Evolutionary conservation across 2,329 filamentous ascomycete genomes (phyloP).

Genomic region (Xylaria sp.): DNA sequence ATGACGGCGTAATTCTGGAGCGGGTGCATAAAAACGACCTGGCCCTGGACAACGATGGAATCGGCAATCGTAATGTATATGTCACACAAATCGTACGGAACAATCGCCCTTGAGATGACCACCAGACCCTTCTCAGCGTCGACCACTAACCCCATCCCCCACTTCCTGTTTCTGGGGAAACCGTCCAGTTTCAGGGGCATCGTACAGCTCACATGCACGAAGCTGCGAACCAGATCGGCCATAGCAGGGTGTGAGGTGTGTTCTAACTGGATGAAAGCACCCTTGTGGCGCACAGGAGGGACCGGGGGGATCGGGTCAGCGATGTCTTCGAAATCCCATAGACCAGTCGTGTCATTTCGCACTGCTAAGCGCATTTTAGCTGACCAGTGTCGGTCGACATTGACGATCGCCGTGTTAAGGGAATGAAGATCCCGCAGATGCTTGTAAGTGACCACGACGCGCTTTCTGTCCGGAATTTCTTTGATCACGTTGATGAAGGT

Average conservation of each 20-base stretch:
- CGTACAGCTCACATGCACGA: conserved; percentile 88
- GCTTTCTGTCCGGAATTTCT: conserved; percentile 76
- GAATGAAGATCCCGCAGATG: conserved; percentile 95
- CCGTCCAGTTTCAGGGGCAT: conserved; percentile 97
- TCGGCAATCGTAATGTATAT: conserved; percentile 96
- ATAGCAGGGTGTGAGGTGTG: conserved; percentile 86
- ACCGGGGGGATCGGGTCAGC: conserved; percentile 78
- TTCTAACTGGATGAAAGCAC: conserved; percentile 89
- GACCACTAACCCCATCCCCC: conserved; percentile 95
- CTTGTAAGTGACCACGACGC: conserved; percentile 93
- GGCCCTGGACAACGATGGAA: conserved; percentile 90
- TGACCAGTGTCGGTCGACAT: conserved; percentile 94
- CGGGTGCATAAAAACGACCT: conserved; percentile 93
- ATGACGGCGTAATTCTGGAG: conserved; percentile 96
- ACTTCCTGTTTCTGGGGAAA: conserved; percentile 93
- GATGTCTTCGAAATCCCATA: conserved; percentile 94
- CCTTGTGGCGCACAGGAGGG: conserved; percentile 72
- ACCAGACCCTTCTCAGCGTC: conserved; percentile 96
- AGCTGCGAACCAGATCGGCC: conserved; percentile 91
- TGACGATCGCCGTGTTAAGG: conserved; percentile 87
- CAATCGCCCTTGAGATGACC: conserved; percentile 88
- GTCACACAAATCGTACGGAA: conserved; percentile 95
- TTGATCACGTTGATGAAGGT: conserved; percentile 92
- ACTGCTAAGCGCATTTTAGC: conserved; percentile 91
- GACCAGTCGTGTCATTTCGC: conserved; percentile 83